Base-by-base conservation (phyloP, 1,139 yeast genomes). In the Magnusiomyces sp. region DNA sequence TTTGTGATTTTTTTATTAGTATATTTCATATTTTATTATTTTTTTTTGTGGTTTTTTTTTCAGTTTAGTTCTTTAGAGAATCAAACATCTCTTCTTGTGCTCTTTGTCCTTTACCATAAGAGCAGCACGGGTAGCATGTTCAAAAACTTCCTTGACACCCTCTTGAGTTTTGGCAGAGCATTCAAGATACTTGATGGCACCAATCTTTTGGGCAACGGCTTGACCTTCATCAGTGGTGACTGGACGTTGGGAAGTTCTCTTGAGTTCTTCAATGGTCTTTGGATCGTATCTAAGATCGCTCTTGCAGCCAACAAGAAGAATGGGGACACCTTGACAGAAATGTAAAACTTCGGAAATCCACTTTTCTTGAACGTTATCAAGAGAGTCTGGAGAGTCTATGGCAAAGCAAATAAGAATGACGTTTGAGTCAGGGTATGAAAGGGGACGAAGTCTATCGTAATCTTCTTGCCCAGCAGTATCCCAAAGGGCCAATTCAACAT, bases 401-500 rank as follows among this genome's bases (percentile, higher is more conserved):
- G 95, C 82, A 75, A 88, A 89, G 76, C 96, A 88, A 62, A 89
- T 87, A 68, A 89, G 77, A 58, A 89, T 86, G 56, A 89, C 95
- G 66, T 89, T 86, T 48, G 96, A 84, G 68, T 88, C 95, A 54
- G 96, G 95, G 72, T 89, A 89, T 31, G 95, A 83, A 62, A 89
- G 76, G 33, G 96, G 96, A 74, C 97, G 83, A 66, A 89, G 77
- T 72, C 96, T 83, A 70, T 88, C 95, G 70, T 88, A 89, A 73
- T 89, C 97, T 75, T 89, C 96, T 77, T 89, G 97, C 56, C 97
- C 97, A 51, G 97, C 97, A 61, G 97, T 89, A 86, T 89, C 97
- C 96, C 97, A 89, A 58, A 89, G 76, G 23, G 96, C 95, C 71
- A 89, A 77, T 68, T 87, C 95, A 53, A 88, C 95, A 69, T 86